Evolutionary conservation across 306 rosid genomes (phyloP), one percentile per base, ranked within the genome.

Genomic region (Fragaria nilgerrensis): DNA sequence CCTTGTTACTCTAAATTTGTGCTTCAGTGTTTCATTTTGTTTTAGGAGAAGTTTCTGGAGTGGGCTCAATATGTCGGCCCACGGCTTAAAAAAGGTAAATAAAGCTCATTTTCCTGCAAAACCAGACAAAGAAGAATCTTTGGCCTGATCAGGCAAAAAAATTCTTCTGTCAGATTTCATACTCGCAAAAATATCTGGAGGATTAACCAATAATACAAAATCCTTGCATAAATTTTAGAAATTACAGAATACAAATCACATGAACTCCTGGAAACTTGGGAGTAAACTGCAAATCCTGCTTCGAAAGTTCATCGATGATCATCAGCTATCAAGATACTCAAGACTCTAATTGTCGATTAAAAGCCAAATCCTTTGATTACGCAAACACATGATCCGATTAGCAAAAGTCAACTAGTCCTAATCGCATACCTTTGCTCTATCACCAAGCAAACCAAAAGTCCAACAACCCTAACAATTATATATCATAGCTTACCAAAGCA

Each of bases 391-490:
- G 20, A 27, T 5, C 29, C 20, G 61, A 13, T 74, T 0, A 62
- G 14, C 16, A 45, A 45, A 44, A 62, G 78, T 61, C 78, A 75
- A 45, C 78, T 0, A 44, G 2, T 17, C 70, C 45, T 44, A 61
- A 59, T 55, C 58, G 49, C 29, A 43, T 25, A 43, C 29, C 69
- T 17, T 59, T 74, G 78, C 69, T 17, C 9, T 44, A 59, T 43
- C 44, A 59, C 44, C 70, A 59, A 74, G 78, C 58, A 74, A 74
- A 25, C 44, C 70, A 14, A 59, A 23, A 59, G 29, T 25, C 78
- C 32, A 10, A 27, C 25, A 3, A 53, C 32, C 27, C 39, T 5
- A 62, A 52, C 65, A 48, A 2, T 52, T 17, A 58, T 36, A 55
- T 2, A 73, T 37, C 15, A 41, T 2, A 2, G 48, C 6, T 22